A percentile compares a stretch with the other conserved stretches of the same genome.
Evolutionary conservation across 805 yeast genomes (phyloP).

Genomic region (Sugiyamaella lignohabitans): DNA sequence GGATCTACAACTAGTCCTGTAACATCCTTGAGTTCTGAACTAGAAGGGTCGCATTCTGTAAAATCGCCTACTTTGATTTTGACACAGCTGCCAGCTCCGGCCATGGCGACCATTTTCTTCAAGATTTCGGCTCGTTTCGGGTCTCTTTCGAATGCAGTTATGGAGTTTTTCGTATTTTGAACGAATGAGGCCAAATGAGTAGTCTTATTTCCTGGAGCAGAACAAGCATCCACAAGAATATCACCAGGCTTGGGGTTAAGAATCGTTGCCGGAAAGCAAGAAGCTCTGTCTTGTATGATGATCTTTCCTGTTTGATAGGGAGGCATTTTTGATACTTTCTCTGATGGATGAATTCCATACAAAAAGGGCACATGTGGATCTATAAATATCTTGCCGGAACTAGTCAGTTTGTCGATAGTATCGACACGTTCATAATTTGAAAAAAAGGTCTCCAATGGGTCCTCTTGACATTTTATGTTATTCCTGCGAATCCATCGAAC

Average conservation of each 20-base stretch:
- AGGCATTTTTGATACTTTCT: conserved; percentile 57
- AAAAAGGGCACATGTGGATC: conserved; percentile 72
- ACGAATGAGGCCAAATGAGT: conserved; percentile 78
- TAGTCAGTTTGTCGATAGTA: conserved; percentile 38
- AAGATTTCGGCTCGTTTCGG: conserved; percentile 61
- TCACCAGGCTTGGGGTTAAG: conserved; percentile 56
- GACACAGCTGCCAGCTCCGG: conserved; percentile 53
- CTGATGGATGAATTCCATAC: conserved; percentile 76
- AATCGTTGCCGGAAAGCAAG: conserved; percentile 92
- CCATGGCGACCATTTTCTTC: conserved; percentile 69
- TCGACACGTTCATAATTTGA: conserved; percentile 40
- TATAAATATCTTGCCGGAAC: conserved; percentile 44
- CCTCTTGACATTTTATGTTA: conserved; percentile 44
- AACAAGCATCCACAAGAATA: conserved; percentile 81
- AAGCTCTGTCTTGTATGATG: conserved; percentile 92
- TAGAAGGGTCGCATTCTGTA: conserved; percentile 47
- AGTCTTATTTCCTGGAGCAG: conserved; percentile 98
- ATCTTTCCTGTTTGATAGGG: conserved; percentile 70
- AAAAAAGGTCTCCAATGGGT: conserved; percentile 34
- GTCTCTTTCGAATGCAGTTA: conserved; percentile 87
- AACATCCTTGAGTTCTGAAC: conserved; percentile 49
- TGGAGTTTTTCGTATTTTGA: conserved; percentile 34
- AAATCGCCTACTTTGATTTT: conserved; percentile 50
- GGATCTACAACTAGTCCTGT: conserved; percentile 91
- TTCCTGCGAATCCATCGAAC: conserved; percentile 53